These are phyloP conservation scores for Phoma sp. DNA, from an alignment of 2,329 filamentous ascomycete genomes.

Conservation along the genomic window DNA sequence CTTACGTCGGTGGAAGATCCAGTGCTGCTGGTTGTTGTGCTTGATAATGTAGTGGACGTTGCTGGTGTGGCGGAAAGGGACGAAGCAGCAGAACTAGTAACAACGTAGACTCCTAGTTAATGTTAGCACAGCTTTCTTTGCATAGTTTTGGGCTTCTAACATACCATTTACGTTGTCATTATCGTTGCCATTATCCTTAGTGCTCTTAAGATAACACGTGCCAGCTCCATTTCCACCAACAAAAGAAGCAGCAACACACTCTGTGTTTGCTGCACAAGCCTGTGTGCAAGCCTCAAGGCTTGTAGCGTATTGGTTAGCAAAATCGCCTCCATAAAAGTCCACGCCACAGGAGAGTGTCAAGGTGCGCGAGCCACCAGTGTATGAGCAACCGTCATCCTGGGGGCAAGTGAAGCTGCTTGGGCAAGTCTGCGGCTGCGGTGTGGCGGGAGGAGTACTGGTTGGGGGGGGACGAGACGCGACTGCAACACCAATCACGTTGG, in stretches of 20 bases:
- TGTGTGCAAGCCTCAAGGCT: not conserved
- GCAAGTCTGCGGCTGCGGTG: not conserved
- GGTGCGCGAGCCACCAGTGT: not conserved
- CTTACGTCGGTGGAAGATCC: too few species aligned
- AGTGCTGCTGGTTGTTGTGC: too few species aligned
- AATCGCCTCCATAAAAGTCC: constrained; percentile 2
- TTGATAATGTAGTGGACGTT: too few species aligned
- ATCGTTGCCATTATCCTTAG: not conserved
- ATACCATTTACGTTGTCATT: constrained; percentile 2
- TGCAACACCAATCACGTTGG: not conserved
- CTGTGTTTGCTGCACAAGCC: not conserved
- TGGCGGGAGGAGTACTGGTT: not conserved
- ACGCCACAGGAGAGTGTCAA: not conserved
- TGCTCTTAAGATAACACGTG: not conserved
- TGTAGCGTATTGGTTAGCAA: not conserved
- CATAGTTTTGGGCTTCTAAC: not conserved
- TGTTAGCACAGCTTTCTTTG: too few species aligned
- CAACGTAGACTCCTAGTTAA: too few species aligned
- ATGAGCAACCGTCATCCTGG: not conserved
- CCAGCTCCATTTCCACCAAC: not conserved
- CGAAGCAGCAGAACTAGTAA: too few species aligned
- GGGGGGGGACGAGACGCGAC: not conserved
- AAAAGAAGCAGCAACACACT: not conserved
- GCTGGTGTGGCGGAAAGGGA: too few species aligned
- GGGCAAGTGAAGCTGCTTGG: not conserved